phyloP scores from a whole-genome alignment of 192 early-diverging fungal species.

The Geosiphon pyriformis region DNA sequence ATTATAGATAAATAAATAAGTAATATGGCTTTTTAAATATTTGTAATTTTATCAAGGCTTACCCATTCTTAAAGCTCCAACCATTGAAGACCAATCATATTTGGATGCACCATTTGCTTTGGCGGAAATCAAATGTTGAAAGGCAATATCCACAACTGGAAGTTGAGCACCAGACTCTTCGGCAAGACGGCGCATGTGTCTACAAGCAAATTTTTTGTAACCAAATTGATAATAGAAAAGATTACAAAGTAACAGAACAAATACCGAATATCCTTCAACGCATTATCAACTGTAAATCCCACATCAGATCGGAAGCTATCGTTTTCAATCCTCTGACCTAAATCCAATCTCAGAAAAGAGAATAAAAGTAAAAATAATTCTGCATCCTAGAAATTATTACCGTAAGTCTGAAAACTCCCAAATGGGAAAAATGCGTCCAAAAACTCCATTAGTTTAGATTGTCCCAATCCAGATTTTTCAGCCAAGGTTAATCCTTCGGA shows the following conservation, averaged over 20 bases:
- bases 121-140: slow-evolving; percentile 21
- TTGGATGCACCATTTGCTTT: slow-evolving; percentile 19
- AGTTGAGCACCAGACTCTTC: slow-evolving; percentile 30
- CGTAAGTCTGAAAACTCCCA: slow-evolving; percentile 42
- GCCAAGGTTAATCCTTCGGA: slow-evolving; percentile 60
- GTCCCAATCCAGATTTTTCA: slow-evolving; percentile 43
- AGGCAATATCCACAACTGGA: slow-evolving; percentile 32
- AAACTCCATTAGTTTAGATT: slow-evolving; percentile 48
- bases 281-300: slow-evolving; percentile 35
- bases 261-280: slow-evolving; percentile 40
- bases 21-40: neutral
- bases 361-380: neutral
- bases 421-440: slow-evolving; percentile 46
- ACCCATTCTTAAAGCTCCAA: slow-evolving; percentile 12
- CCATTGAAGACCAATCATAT: slow-evolving; percentile 25
- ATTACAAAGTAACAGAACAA: too few species aligned
- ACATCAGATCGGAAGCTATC: slow-evolving; percentile 32
- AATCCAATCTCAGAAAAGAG: neutral
- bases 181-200: slow-evolving; percentile 37
- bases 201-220: too few species aligned
- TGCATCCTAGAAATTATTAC: slow-evolving; percentile 19
- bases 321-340: slow-evolving; percentile 31
- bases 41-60: neutral
- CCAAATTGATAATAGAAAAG: too few species aligned
- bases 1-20: neutral